Conservation (phyloP, 2,329 filamentous ascomycete species). For the Claviceps pusilla region DNA sequence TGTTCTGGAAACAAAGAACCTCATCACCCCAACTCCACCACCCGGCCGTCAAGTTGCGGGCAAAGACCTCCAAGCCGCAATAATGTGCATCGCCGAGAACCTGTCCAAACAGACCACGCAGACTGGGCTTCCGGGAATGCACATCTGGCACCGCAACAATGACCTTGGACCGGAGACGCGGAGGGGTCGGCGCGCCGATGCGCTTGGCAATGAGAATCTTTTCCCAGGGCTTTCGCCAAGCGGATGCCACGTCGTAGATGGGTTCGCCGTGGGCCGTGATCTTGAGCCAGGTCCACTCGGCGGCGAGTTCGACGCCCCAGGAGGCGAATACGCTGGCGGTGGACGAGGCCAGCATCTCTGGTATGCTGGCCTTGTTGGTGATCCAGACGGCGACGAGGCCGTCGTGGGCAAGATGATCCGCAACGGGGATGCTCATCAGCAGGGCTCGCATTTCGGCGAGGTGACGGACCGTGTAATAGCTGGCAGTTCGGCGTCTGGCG, state of each 20-base stretch:
- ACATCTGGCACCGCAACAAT: slow-evolving; percentile 58
- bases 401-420: slow-evolving; percentile 33
- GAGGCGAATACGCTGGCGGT: slow-evolving; percentile 46
- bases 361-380: slow-evolving; percentile 52
- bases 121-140: slow-evolving; percentile 64
- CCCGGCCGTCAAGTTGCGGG: slow-evolving; percentile 54
- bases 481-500: slow-evolving; percentile 40
- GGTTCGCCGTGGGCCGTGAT: slow-evolving; percentile 50
- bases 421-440: slow-evolving; percentile 41
- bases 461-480: slow-evolving; percentile 33
- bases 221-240: slow-evolving; percentile 66
- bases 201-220: slow-evolving; percentile 47
- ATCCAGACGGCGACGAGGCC: slow-evolving; percentile 61
- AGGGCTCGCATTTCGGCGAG: slow-evolving; percentile 32
- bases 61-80: slow-evolving; percentile 59
- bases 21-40: slow-evolving; percentile 74
- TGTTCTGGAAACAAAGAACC: slow-evolving; percentile 52
- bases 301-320: slow-evolving; percentile 50
- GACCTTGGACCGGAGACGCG: slow-evolving; percentile 29
- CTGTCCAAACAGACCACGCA: slow-evolving; percentile 44
- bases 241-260: slow-evolving; percentile 41
- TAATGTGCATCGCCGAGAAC: slow-evolving; percentile 34
- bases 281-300: slow-evolving; percentile 72
- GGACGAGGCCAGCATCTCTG: slow-evolving; percentile 36
- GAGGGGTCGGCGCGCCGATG: slow-evolving; percentile 14